Conservation (phyloP, 345 rosid species). For the Brassica rapa region DNA sequence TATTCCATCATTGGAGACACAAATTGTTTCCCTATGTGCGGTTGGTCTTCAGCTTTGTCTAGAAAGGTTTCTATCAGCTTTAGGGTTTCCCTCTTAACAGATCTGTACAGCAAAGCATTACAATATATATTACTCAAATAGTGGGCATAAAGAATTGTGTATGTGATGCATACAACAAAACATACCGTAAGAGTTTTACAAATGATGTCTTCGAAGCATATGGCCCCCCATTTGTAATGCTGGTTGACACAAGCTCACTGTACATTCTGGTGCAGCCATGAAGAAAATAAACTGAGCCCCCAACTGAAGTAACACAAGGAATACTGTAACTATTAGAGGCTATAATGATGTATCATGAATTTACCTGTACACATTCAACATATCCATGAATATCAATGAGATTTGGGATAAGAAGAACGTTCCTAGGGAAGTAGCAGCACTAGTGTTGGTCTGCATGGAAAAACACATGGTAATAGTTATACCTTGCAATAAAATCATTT, state of each 20-base stretch:
- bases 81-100: conserved; percentile 97
- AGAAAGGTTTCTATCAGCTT: conserved; percentile 96
- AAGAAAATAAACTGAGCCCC: not conserved
- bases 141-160: conserved; percentile 4
- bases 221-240: conserved; percentile 93
- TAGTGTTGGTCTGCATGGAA: conserved; percentile 88
- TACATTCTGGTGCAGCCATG: conserved; percentile 79
- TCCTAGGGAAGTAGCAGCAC: conserved; percentile 93
- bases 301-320: conserved; percentile 11
- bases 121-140: conserved; percentile 12
- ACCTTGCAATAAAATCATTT: conserved; percentile 5
- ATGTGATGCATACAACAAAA: conserved; percentile 17
- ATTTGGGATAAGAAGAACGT: conserved; percentile 88
- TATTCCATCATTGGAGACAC: conserved; percentile 99
- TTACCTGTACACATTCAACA: conserved; percentile 98
- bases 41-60: conserved; percentile 99
- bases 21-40: conserved; percentile 98
- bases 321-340: not conserved
- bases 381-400: conserved; percentile 89
- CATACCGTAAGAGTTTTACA: conserved; percentile 89
- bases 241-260: conserved; percentile 96
- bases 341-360: not conserved
- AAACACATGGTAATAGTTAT: conserved; percentile 16
- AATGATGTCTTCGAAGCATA: conserved; percentile 84
- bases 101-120: conserved; percentile 51